Evolutionary conservation across 2,329 filamentous ascomycete species (phyloP).

Genomic region (Akanthomyces lecanii): DNA sequence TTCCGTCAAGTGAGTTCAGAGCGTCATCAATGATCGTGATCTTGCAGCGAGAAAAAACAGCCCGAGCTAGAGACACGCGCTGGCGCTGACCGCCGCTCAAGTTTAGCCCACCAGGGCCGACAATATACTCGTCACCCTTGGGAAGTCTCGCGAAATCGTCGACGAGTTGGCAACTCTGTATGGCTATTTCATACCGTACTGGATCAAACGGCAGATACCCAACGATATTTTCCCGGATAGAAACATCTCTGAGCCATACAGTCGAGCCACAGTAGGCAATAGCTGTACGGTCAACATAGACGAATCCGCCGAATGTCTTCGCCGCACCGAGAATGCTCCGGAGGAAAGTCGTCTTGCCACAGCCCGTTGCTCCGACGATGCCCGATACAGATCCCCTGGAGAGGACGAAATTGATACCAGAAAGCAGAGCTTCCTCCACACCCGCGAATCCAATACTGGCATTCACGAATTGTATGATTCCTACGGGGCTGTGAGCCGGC

Average conservation of each 20-base stretch:
- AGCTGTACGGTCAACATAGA: not conserved
- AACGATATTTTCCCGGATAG: not conserved
- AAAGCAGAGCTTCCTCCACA: not conserved
- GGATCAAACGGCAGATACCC: not conserved
- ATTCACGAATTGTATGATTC: not conserved
- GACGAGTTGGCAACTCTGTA: not conserved
- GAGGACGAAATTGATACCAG: not conserved
- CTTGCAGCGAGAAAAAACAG: not conserved
- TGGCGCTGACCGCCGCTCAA: constrained; percentile 3
- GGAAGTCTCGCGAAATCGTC: not conserved
- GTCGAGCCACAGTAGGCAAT: not conserved
- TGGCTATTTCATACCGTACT: not conserved
- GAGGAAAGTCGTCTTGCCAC: not conserved
- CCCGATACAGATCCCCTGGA: not conserved
- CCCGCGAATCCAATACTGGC: not conserved
- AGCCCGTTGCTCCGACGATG: not conserved
- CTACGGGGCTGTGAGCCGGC: not conserved
- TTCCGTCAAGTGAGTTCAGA: not conserved
- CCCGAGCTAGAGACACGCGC: not conserved
- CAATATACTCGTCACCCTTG: not conserved
- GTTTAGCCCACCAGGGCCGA: not conserved
- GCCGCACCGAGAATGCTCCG: not conserved
- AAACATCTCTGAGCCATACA: not conserved
- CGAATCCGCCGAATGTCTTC: not conserved
- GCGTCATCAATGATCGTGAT: not conserved